phyloP scores from a whole-genome alignment of 768 basidiomycete species.

The Boletus rubropictus region DNA sequence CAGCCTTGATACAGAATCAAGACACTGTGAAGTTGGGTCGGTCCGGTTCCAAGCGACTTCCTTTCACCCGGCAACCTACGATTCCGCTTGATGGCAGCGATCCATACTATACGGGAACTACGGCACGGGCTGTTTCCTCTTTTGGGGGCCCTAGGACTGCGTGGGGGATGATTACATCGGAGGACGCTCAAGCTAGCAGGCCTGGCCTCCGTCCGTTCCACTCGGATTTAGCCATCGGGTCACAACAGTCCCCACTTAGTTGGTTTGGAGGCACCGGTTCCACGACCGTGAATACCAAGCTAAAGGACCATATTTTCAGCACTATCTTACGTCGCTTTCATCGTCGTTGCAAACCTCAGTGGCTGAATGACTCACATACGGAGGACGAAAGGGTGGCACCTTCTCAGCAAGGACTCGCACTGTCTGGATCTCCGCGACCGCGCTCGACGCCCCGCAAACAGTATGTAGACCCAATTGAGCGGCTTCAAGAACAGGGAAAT shows the following conservation, averaged over 20 bases:
- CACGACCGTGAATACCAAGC: slow-evolving; percentile 86
- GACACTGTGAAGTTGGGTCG: slow-evolving; percentile 15
- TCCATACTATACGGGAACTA: slow-evolving; percentile 41
- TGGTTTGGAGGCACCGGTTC: slow-evolving; percentile 88
- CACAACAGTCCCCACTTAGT: slow-evolving; percentile 35
- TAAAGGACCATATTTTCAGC: slow-evolving; percentile 94
- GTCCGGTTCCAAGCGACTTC: slow-evolving; percentile 31
- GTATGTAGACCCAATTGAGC: slow-evolving; percentile 32
- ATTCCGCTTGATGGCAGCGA: slow-evolving; percentile 36
- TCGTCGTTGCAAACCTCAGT: slow-evolving; percentile 37
- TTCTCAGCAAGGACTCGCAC: slow-evolving; percentile 36
- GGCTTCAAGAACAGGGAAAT: slow-evolving; percentile 36
- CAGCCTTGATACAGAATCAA: slow-evolving; percentile 48
- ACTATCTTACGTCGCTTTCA: slow-evolving; percentile 75
- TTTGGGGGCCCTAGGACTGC: slow-evolving; percentile 21
- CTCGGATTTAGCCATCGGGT: slow-evolving; percentile 36
- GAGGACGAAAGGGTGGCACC: slow-evolving; percentile 55
- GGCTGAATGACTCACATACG: slow-evolving; percentile 35
- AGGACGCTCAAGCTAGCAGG: slow-evolving; percentile 21
- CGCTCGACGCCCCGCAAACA: slow-evolving; percentile 17
- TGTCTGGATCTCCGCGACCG: neutral
- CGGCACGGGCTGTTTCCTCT: slow-evolving; percentile 23
- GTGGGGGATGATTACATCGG: slow-evolving; percentile 18
- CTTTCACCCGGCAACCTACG: slow-evolving; percentile 38
- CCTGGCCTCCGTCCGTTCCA: slow-evolving; percentile 37